Percentiles rank a stretch among this genome's conserved stretches.
phyloP scores from a whole-genome alignment of 2,329 filamentous ascomycete species.

The Nigrograna mackinnonii region DNA sequence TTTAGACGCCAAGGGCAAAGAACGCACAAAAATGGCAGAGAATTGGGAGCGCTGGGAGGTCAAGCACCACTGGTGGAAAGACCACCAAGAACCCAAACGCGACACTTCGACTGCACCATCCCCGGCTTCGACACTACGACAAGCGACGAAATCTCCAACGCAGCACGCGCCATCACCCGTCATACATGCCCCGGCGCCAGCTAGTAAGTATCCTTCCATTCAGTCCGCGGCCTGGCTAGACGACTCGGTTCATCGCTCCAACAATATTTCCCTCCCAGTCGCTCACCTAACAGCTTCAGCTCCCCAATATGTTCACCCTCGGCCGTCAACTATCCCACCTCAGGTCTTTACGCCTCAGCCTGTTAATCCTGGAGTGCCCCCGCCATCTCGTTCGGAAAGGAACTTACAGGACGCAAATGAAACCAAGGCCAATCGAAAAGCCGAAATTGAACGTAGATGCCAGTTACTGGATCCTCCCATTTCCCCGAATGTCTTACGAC shows the following conservation, averaged over 20 bases:
- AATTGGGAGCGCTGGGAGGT: slow-evolving; percentile 78
- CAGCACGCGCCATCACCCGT: slow-evolving; percentile 29
- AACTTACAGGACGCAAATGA: slow-evolving; percentile 66
- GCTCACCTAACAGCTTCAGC: slow-evolving; percentile 34
- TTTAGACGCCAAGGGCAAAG: slow-evolving; percentile 65
- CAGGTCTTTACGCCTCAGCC: slow-evolving; percentile 35
- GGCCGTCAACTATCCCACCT: slow-evolving; percentile 37
- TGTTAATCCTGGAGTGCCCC: slow-evolving; percentile 16
- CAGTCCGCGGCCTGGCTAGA: slow-evolving; percentile 14
- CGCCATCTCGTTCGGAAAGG: slow-evolving; percentile 47
- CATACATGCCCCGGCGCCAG: slow-evolving; percentile 36
- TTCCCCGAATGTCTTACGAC: slow-evolving; percentile 62
- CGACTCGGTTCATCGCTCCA: background rate
- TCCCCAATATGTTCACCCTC: slow-evolving; percentile 29
- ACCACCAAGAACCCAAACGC: slow-evolving; percentile 18
- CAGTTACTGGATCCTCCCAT: slow-evolving; percentile 69
- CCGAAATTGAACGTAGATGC: slow-evolving; percentile 74
- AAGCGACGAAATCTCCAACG: slow-evolving; percentile 26
- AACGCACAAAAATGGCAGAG: slow-evolving; percentile 62
- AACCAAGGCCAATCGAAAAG: slow-evolving; percentile 65
- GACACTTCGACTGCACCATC: slow-evolving; percentile 17
- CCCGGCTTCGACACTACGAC: slow-evolving; percentile 18
- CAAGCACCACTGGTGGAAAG: slow-evolving; percentile 32
- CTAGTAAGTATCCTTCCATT: slow-evolving; percentile 35
- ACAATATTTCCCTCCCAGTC: slow-evolving; percentile 1